A percentile compares a stretch with the other conserved stretches of the same genome.
Conservation (phyloP, 176 grass and related monocot genomes). For the Hsuehochloa calcarea region DNA sequence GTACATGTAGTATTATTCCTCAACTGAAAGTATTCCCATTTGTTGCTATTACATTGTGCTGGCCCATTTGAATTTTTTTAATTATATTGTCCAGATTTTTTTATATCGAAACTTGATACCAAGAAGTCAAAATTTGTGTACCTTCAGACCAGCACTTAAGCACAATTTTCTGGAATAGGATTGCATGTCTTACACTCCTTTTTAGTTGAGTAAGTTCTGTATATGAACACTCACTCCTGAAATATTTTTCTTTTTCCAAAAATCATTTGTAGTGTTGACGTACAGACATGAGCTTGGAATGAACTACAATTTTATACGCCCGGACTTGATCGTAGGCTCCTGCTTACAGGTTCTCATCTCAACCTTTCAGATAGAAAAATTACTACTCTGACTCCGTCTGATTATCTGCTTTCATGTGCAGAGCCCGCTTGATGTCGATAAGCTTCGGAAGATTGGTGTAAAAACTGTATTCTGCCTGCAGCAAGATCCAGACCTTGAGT, state of each 20-base stretch:
- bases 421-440: conserved; percentile 84
- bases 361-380: neutral
- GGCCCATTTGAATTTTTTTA: neutral
- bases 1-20: neutral
- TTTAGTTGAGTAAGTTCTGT: neutral
- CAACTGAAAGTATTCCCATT: neutral
- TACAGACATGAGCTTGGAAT: conserved; percentile 97
- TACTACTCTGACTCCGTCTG: conserved; percentile 7
- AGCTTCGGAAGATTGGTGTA: conserved; percentile 80
- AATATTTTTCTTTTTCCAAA: neutral
- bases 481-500: conserved; percentile 90
- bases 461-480: conserved; percentile 99
- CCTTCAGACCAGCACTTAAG: neutral
- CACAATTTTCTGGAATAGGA: neutral
- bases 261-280: conserved; percentile 58
- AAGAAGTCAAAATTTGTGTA: neutral
- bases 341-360: conserved; percentile 80
- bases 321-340: conserved; percentile 91
- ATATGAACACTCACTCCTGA: conserved; percentile 18
- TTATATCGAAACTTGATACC: neutral
- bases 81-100: neutral
- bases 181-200: neutral
- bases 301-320: conserved; percentile 95
- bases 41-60: neutral
- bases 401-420: conserved; percentile 45